Base-by-base conservation (phyloP, 768 basidiomycete species). In the Lactifluus hygrophoroides region DNA sequence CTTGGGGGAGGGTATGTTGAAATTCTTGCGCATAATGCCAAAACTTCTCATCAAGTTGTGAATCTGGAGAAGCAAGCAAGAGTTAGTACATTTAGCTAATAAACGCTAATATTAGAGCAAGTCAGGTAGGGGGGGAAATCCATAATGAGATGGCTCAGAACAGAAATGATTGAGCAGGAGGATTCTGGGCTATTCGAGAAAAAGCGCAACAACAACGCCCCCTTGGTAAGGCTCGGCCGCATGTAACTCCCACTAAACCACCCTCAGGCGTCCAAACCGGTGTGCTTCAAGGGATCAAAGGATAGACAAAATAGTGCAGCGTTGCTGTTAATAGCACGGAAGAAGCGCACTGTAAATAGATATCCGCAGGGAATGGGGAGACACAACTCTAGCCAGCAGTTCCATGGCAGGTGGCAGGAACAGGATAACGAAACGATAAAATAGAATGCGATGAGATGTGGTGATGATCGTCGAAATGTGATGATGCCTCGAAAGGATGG, bases 41-140 rank as follows among this genome's bases (percentile, higher is more conserved):
- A 90, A 74, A 45, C 85, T 86, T 68, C 84, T 83, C 59, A 84
- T 79, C 63, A 91, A 61, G 45, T 63, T 66, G 45, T 64, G 64
- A 6, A 57, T 56, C 64, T 64, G 38, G 9, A 34, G 23, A 16
- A 17, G 19, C 14, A 10, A 5, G 32, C n/a, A n/a, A n/a, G 17
- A 48, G 14, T 60, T 23, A 61, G 62, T 8, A 37, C 21, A n/a
- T 16, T 27, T 47, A 43, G 37, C 23, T 34, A 44, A 47, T 23
- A n/a, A 30, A 19, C 19, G 9, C 14, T n/a, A 21, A 30, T 32
- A 53, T 35, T 14, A 47, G 27, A 30, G 21, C 13, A 16, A 7
- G n/a, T 46, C 13, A 19, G 40, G 38, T 16, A 23, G 40, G 4
- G n/a, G n/a, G 46, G 28, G 3, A 19, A 11, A n/a, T 25, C 27